Conservation (phyloP, 208 protist genomes). For the Leishmania tropica region DNA sequence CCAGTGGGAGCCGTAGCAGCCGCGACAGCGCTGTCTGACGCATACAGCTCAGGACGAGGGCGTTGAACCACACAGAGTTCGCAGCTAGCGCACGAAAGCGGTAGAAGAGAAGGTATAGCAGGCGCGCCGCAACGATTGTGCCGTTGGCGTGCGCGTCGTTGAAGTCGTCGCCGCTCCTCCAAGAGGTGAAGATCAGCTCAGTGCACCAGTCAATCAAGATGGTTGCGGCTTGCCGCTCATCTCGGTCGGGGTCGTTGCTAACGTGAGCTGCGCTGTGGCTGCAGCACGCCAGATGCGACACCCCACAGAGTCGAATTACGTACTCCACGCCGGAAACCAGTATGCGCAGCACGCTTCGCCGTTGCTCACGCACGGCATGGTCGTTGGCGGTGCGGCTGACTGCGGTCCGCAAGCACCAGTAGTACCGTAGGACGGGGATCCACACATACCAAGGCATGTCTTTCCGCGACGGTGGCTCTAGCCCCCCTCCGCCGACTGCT, state of each 20-base stretch:
- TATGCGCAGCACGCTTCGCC: constrained; percentile 8
- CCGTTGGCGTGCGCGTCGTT: neutral
- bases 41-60: constrained; percentile 2
- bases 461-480: neutral
- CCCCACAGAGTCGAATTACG: constrained; percentile 12
- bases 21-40: neutral
- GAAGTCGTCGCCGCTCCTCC: neutral
- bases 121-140: constrained; percentile 5
- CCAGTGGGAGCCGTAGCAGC: neutral
- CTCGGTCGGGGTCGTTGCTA: neutral
- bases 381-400: neutral
- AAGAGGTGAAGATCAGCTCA: constrained; percentile 10
- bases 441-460: constrained; percentile 9
- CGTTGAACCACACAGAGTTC: neutral
- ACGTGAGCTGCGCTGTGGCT: neutral
- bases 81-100: constrained; percentile 3
- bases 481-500: neutral
- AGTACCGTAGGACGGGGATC: constrained; percentile 2
- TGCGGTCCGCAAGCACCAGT: neutral
- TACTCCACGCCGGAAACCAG: constrained; percentile 21
- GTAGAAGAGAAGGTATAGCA: constrained; percentile 13
- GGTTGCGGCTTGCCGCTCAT: constrained; percentile 19
- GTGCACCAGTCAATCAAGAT: constrained; percentile 34
- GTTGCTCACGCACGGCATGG: neutral
- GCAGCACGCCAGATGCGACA: neutral